Evolutionary conservation across 345 rosid genomes (phyloP), one percentile per base, ranked within the genome.

Genomic region (Arabidopsis suecica): DNA sequence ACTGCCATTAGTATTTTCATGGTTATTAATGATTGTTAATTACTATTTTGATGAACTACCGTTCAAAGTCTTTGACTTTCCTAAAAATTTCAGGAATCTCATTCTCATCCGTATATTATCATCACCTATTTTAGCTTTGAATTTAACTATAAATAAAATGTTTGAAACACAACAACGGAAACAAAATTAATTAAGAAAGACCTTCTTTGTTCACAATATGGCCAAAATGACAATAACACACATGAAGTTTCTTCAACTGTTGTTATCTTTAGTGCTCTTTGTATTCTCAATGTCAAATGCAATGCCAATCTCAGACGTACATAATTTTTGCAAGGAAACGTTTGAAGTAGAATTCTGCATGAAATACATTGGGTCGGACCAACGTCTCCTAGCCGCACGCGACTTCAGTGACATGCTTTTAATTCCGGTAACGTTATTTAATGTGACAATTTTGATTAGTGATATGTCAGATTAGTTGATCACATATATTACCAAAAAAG

Each of bases 11-110:
- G 6, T 18, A 1, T 48, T 48, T 16, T 16, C 9, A 36, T 36
- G 8, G 38, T 36, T 36, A 1, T 36, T 36, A 36, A 6, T 6
- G 38, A 6, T 5, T 23, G 5, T 61, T 14, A 63, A 54, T 63
- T 14, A 63, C 68, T 63, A 44, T 28, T 44, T 44, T 63, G 9
- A 44, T 30, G 40, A 44, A 9, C 14, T n/a, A 63, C 53, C 54
- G n/a, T 28, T 25, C 38, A 44, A 9, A 63, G 30, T 45, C 54
- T 18, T 64, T 7, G 16, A 10, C n/a, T 45, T 11, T 33, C 69
- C n/a, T 6, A 60, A 5, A 7, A 5, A 3, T 0, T 16, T 10
- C 33, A 16, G 8, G 22, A 28, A 47, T 32, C 69, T 64, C 41
- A 11, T n/a, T 32, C 69, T 64, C 41, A 11, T n/a, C 55, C 69